phyloP scores from a whole-genome alignment of 805 yeast genomes.

The Saccharomycopsis malanga region DNA sequence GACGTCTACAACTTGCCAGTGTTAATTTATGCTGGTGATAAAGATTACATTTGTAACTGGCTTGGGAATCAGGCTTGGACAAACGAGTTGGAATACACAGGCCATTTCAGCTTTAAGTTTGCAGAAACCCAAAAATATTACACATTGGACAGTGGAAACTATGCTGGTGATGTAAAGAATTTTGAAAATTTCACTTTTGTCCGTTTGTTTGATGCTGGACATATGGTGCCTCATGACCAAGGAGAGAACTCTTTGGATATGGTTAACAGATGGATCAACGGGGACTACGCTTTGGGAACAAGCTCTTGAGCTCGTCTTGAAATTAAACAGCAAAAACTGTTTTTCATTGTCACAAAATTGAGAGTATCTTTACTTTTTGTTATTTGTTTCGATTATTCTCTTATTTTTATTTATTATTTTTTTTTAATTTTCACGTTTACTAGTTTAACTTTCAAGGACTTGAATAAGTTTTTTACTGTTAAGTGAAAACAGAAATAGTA shows the following conservation, averaged over 20 bases:
- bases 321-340: too few relatives aligned
- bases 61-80: constrained; percentile 85
- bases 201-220: constrained; percentile 78
- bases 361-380: too few relatives aligned
- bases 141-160: constrained; percentile 26
- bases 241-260: constrained; percentile 65
- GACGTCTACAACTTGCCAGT: constrained; percentile 54
- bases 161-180: constrained; percentile 66
- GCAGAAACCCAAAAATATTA: constrained; percentile 36
- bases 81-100: constrained; percentile 58
- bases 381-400: too few relatives aligned
- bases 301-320: too few relatives aligned
- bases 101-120: constrained; percentile 40
- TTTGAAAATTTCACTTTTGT: constrained; percentile 65
- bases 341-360: too few relatives aligned
- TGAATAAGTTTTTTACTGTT: too few relatives aligned
- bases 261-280: constrained; percentile 70
- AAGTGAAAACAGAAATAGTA: too few relatives aligned
- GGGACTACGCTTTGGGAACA: constrained; percentile 29
- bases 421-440: too few relatives aligned
- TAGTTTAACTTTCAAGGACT: too few relatives aligned
- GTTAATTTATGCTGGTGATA: constrained; percentile 88
- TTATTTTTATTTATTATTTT: too few relatives aligned
- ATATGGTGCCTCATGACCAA: constrained; percentile 88
- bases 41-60: constrained; percentile 91